A percentile compares a stretch with the other conserved stretches of the same genome.
phyloP scores from a whole-genome alignment of 176 grass and related monocot species.

The Carex parvula region DNA sequence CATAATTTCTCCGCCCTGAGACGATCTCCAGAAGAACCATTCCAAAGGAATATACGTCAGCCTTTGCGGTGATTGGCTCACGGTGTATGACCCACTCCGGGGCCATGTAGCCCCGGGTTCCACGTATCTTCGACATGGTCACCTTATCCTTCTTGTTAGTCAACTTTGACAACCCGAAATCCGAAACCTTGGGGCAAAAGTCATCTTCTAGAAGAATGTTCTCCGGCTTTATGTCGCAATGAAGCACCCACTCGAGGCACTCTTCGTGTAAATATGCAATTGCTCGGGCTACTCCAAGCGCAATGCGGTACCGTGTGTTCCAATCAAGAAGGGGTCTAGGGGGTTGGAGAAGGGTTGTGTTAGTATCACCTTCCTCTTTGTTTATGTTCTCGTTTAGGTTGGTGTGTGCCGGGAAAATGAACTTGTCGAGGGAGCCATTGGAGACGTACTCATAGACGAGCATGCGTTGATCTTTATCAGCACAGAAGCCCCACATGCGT shows the following conservation, averaged over 20 bases:
- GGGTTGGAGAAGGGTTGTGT: background rate
- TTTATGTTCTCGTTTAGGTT: background rate
- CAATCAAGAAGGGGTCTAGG: slow-evolving; percentile 45
- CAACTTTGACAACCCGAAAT: slow-evolving; percentile 80
- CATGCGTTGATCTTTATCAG: slow-evolving; percentile 85
- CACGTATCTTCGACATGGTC: slow-evolving; percentile 78
- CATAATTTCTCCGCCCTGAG: slow-evolving; percentile 66
- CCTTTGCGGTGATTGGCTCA: slow-evolving; percentile 92
- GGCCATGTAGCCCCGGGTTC: slow-evolving; percentile 84
- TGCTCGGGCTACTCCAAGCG: slow-evolving; percentile 68
- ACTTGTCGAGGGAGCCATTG: slow-evolving; percentile 91
- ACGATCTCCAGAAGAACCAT: slow-evolving; percentile 94
- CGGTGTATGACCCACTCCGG: slow-evolving; percentile 94
- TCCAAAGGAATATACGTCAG: slow-evolving; percentile 91
- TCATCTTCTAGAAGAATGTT: slow-evolving; percentile 68
- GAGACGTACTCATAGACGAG: slow-evolving; percentile 89
- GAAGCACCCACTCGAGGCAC: slow-evolving; percentile 93
- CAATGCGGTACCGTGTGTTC: slow-evolving; percentile 77
- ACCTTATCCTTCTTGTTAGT: slow-evolving; percentile 90
- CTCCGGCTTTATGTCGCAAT: slow-evolving; percentile 48
- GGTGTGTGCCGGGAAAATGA: slow-evolving; percentile 37
- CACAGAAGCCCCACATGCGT: slow-evolving; percentile 95
- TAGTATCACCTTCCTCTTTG: background rate
- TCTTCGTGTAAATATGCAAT: slow-evolving; percentile 94
- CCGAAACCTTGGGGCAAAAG: slow-evolving; percentile 87